These are phyloP conservation scores for Zygnema cylindricum DNA, from an alignment of 139 green algal species.

Conservation along the genomic window DNA sequence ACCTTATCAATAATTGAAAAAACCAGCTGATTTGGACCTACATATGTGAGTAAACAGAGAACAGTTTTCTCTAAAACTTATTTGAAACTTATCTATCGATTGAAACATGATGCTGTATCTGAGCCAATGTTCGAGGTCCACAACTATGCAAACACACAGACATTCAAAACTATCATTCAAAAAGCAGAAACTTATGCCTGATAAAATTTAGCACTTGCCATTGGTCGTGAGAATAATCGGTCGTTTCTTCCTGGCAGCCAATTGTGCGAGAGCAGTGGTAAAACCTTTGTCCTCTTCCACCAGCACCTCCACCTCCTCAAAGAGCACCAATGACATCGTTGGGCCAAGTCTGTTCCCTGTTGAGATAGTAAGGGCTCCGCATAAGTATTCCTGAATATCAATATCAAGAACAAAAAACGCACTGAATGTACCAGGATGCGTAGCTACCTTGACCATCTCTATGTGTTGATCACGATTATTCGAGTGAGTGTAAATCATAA, in stretches of 20 bases:
- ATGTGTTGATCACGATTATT: too few relatives aligned
- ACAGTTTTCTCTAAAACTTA: background rate
- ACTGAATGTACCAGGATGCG: too few relatives aligned
- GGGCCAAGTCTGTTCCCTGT: background rate
- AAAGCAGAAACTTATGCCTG: background rate
- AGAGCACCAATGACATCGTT: slow-evolving; percentile 37
- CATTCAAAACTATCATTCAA: background rate
- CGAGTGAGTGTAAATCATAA: too few relatives aligned
- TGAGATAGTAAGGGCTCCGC: too few relatives aligned
- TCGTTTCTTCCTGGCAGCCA: slow-evolving; percentile 5
- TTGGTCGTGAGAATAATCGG: slow-evolving; percentile 27
- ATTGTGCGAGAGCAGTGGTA: background rate
- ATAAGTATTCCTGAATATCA: too few relatives aligned
- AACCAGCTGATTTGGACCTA: background rate
- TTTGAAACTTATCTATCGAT: background rate
- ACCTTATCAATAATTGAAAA: background rate
- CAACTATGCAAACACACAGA: background rate
- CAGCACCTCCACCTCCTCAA: slow-evolving; percentile 40
- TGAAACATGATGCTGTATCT: background rate
- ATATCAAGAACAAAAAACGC: too few relatives aligned
- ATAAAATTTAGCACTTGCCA: background rate
- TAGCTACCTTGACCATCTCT: too few relatives aligned
- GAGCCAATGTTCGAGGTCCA: background rate
- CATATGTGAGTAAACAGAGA: background rate
- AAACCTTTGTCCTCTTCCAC: slow-evolving; percentile 38